Evolutionary conservation across 2,329 filamentous ascomycete species (phyloP).

Genomic region (Myriosclerotinia scirpicola): DNA sequence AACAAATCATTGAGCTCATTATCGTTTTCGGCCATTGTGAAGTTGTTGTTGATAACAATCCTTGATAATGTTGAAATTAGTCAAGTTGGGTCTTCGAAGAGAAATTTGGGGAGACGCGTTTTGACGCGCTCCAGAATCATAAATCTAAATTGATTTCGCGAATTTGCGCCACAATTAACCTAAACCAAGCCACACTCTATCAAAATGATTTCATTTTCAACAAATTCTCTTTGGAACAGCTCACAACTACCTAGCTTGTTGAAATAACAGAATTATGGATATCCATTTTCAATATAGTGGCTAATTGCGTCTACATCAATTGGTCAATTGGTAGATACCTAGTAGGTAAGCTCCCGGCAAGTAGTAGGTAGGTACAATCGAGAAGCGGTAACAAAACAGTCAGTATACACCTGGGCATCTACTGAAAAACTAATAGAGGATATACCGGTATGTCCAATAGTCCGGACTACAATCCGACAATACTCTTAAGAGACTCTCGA

Average conservation of each 20-base stretch:
- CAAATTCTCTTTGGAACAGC: no score
- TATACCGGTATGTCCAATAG: no score
- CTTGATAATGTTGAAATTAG: not conserved
- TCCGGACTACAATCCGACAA: no score
- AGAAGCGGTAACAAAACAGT: not conserved
- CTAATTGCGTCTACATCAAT: not conserved
- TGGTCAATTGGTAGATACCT: not conserved
- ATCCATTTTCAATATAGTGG: not conserved
- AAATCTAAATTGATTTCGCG: slow-evolving; percentile 23
- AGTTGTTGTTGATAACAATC: not conserved
- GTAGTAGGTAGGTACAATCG: slow-evolving; percentile 3
- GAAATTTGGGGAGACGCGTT: slow-evolving; percentile 23
- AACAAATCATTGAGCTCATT: slow-evolving; percentile 38
- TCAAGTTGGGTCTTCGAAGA: not conserved
- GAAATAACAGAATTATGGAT: no score
- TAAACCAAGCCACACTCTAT: slow-evolving; percentile 10
- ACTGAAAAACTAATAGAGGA: no score
- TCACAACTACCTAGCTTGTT: no score
- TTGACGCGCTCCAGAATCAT: slow-evolving; percentile 12
- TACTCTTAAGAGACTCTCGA: no score
- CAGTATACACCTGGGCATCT: no score
- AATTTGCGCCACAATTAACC: slow-evolving; percentile 14
- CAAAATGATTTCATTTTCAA: not conserved
- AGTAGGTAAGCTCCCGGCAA: not conserved
- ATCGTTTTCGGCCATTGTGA: slow-evolving; percentile 31